These are phyloP conservation scores for Pseudogymnoascus sp. DNA, from an alignment of 2,329 filamentous ascomycete genomes.

Conservation along the genomic window DNA sequence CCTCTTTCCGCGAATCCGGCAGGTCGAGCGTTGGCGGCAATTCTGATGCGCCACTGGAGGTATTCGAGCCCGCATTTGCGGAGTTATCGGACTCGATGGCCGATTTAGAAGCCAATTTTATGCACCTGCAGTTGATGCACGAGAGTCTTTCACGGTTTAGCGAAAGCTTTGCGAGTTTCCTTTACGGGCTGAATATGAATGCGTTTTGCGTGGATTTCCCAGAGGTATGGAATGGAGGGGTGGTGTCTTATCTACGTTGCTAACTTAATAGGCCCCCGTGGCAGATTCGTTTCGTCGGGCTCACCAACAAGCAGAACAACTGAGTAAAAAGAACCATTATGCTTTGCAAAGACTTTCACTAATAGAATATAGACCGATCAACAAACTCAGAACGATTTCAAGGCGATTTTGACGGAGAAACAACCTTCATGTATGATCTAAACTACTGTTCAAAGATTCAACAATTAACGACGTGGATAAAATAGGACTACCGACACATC, in stretches of 20 bases:
- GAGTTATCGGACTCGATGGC: slow-evolving; percentile 91
- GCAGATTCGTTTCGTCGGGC: slow-evolving; percentile 71
- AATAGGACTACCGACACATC: slow-evolving; percentile 80
- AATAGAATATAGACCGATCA: slow-evolving; percentile 21
- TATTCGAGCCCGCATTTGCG: slow-evolving; percentile 82
- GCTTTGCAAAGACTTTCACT: slow-evolving; percentile 8
- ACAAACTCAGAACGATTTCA: slow-evolving; percentile 31
- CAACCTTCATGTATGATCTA: slow-evolving; percentile 68
- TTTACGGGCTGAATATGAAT: slow-evolving; percentile 98
- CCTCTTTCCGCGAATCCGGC: slow-evolving; percentile 73
- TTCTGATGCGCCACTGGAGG: slow-evolving; percentile 63
- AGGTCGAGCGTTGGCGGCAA: slow-evolving; percentile 45
- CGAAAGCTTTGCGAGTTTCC: slow-evolving; percentile 90
- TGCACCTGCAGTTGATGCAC: slow-evolving; percentile 95
- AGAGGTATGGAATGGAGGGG: slow-evolving; percentile 51
- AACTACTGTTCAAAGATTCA: slow-evolving; percentile 6
- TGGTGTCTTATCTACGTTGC: neutral
- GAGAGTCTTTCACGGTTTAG: slow-evolving; percentile 88
- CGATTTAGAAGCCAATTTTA: slow-evolving; percentile 93
- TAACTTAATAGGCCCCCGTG: slow-evolving; percentile 59
- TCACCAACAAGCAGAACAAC: slow-evolving; percentile 47
- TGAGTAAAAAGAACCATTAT: slow-evolving; percentile 29
- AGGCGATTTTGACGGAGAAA: slow-evolving; percentile 52
- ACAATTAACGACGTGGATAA: neutral
- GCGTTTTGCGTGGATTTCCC: slow-evolving; percentile 97